These are phyloP conservation scores for Chaetomium olivaceum DNA, from an alignment of 2,329 filamentous ascomycete genomes.

Conservation along the genomic window DNA sequence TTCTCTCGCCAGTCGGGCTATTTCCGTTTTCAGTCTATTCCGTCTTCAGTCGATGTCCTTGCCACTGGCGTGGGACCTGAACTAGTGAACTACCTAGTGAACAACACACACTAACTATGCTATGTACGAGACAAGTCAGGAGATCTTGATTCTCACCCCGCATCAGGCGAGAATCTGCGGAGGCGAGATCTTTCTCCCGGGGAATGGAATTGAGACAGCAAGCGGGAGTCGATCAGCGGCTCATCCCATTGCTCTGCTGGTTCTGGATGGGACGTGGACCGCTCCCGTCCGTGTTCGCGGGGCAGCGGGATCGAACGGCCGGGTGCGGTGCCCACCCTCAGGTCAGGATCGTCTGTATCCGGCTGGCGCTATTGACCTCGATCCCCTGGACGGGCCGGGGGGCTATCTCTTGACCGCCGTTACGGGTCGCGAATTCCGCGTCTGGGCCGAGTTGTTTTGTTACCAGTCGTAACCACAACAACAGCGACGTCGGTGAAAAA, in stretches of 20 bases:
- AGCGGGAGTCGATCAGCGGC: background rate
- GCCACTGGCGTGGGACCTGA: background rate
- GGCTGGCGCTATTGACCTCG: slow-evolving; percentile 13
- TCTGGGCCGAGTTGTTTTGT: slow-evolving; percentile 7
- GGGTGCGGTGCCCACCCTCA: slow-evolving; percentile 20
- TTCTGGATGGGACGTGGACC: background rate
- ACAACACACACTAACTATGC: too few relatives aligned
- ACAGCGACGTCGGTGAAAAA: background rate
- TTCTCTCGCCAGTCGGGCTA: background rate
- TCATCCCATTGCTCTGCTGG: background rate
- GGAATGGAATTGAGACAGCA: slow-evolving; percentile 1
- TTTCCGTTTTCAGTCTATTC: background rate
- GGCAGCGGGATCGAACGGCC: slow-evolving; percentile 6
- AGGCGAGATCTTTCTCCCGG: background rate
- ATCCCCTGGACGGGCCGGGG: background rate
- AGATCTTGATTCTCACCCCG: slow-evolving; percentile 4
- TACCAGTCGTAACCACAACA: slow-evolving; percentile 4
- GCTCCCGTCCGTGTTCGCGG: background rate
- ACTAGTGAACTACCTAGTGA: background rate
- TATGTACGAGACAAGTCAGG: background rate
- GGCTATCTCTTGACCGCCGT: slow-evolving; percentile 20
- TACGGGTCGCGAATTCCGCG: slow-evolving; percentile 3
- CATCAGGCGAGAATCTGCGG: slow-evolving; percentile 1
- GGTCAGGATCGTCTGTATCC: slow-evolving; percentile 16
- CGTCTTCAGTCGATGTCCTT: background rate